These are phyloP conservation scores for Sporothrix humicola DNA, from an alignment of 2,329 filamentous ascomycete species.

Conservation along the genomic window DNA sequence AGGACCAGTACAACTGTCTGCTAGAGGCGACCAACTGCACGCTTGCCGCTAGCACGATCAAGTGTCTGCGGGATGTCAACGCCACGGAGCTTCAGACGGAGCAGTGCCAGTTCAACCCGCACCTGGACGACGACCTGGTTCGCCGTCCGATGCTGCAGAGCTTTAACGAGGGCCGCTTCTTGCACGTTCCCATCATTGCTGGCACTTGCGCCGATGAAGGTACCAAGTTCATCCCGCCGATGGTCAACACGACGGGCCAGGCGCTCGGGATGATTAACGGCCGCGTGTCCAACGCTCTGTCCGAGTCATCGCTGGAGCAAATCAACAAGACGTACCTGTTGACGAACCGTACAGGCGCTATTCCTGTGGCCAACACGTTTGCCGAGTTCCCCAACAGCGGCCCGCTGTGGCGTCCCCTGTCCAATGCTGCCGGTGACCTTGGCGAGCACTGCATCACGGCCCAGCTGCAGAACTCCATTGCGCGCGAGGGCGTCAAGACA, in stretches of 20 bases:
- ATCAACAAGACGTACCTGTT: constrained; percentile 47
- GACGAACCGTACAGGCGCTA: constrained; percentile 26
- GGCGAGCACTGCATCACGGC: constrained; percentile 62
- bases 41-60: constrained; percentile 37
- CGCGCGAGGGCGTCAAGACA: constrained; percentile 48
- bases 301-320: constrained; percentile 43
- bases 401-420: constrained; percentile 48
- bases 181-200: constrained; percentile 45
- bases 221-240: constrained; percentile 45
- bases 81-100: constrained; percentile 39
- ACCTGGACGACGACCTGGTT: constrained; percentile 34
- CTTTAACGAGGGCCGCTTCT: constrained; percentile 56
- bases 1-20: constrained; percentile 38
- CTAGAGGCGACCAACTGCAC: constrained; percentile 36
- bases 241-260: constrained; percentile 44
- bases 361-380: constrained; percentile 42
- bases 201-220: constrained; percentile 50
- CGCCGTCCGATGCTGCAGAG: constrained; percentile 36
- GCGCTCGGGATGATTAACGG: constrained; percentile 46
- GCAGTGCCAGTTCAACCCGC: constrained; percentile 40
- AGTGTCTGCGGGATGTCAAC: constrained; percentile 38
- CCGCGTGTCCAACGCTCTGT: constrained; percentile 45
- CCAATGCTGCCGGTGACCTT: constrained; percentile 66
- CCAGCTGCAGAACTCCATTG: constrained; percentile 41
- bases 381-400: constrained; percentile 43